Evolutionary conservation across 768 basidiomycete genomes (phyloP).

Genomic region (Paxillus ammoniavirescens): DNA sequence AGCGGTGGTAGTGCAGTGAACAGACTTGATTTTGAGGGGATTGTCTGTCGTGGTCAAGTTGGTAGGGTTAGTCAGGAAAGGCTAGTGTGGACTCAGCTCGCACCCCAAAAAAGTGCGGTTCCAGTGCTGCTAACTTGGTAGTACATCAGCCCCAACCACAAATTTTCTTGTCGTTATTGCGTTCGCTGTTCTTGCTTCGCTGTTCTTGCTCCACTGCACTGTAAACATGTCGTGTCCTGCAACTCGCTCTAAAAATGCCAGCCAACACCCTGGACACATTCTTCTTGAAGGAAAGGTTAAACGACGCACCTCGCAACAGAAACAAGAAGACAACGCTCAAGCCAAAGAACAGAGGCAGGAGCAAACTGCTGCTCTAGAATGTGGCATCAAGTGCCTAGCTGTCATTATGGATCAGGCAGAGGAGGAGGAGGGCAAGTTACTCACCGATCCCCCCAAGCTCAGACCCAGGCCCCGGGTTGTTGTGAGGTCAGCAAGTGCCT

Average conservation of each 20-base stretch:
- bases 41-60: not conserved
- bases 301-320: not conserved
- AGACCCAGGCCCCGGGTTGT: not conserved
- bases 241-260: slow-evolving; percentile 1
- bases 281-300: slow-evolving; percentile 2
- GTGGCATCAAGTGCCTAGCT: not conserved
- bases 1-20: not conserved
- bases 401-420: not conserved
- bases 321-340: not conserved
- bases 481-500: not conserved
- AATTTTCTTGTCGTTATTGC: not conserved
- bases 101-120: not conserved
- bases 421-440: not conserved
- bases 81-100: not conserved
- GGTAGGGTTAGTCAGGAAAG: not conserved
- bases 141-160: not conserved
- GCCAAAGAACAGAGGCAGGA: not conserved
- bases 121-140: not conserved
- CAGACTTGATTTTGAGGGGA: not conserved
- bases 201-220: not conserved
- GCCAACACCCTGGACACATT: slow-evolving; percentile 2
- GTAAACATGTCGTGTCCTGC: not conserved
- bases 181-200: not conserved
- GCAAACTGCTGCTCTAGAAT: not conserved
- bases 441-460: not conserved